Evolutionary conservation across 768 basidiomycete species (phyloP), one percentile per base, ranked within the genome.

Genomic region (Mycena kentingensis): DNA sequence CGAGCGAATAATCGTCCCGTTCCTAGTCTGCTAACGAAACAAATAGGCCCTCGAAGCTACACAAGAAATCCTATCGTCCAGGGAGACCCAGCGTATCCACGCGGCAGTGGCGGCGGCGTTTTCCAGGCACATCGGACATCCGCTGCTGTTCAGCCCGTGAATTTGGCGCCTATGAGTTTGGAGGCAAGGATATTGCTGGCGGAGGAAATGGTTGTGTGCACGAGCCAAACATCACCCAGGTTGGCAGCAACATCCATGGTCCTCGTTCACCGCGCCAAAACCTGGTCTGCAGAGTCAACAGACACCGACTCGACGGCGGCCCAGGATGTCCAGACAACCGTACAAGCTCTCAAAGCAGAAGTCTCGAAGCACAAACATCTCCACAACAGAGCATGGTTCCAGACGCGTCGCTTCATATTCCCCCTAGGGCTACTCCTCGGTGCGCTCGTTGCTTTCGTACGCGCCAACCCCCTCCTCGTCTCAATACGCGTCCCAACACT

Each of bases 381-480:
- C 44, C 53, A 3, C 52, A 57, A 27, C 60, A 29, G 34, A 54
- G 49, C 54, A 16, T 68, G 73, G 47, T 70, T 67, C 53, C 60
- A 62, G 6, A 67, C 57, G 13, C 76, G 81, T 21, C 75, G 81
- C 44, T 83, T 88, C 52, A 68, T 89, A n/a, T 91, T 92, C 63
- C 79, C 85, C 5, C 62, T 89, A 3, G 90, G 89, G 26, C 73
- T 92, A n/a, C 46, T 81, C 32, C 57, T 90, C 24, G 89, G 90
- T 6, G 71, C 80, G 10, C 63, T 84, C 36, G 66, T 90, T 2
- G 88, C 81, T 24, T 80, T 88, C 53, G 70, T 60, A 43, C 34
- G 51, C 25, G 22, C 22, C n/a, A 21, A 11, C 26, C 19, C 28
- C 28, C 26, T 15, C 16, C n/a, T 48, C 16, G 3, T 13, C 10